A percentile compares a stretch with the other conserved stretches of the same genome.
Conservation (phyloP, 176 grass and related monocot species). For the Zoysia japonica region DNA sequence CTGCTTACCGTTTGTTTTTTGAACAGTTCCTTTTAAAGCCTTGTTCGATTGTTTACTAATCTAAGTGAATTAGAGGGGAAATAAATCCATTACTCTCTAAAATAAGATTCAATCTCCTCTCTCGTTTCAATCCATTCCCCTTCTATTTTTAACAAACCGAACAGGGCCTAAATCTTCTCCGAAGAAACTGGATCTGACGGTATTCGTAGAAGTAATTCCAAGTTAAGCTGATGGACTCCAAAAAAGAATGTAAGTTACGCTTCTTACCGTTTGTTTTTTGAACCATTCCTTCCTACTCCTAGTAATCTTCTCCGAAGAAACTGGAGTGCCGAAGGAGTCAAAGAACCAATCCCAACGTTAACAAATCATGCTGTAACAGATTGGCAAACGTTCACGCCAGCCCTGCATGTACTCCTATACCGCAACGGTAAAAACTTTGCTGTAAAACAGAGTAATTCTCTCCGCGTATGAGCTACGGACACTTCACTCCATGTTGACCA, state of each 20-base stretch:
- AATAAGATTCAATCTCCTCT: no score
- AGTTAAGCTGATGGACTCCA: no score
- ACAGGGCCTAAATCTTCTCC: no score
- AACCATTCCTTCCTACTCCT: constrained; percentile 6
- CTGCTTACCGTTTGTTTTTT: no score
- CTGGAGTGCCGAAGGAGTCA: not conserved
- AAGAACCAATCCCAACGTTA: constrained; percentile 10
- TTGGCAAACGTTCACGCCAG: not conserved
- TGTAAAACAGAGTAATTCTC: constrained; percentile 24
- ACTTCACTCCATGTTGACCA: not conserved
- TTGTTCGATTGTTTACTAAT: no score
- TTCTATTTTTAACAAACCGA: no score
- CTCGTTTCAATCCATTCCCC: no score
- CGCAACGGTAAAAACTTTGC: constrained; percentile 28
- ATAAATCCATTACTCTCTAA: no score
- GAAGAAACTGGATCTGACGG: not conserved
- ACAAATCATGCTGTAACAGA: not conserved
- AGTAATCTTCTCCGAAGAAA: constrained; percentile 6
- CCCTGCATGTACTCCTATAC: not conserved
- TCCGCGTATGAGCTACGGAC: not conserved
- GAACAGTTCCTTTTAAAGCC: no score
- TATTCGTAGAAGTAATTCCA: not conserved
- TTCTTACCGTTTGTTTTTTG: not conserved
- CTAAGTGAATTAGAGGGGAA: no score
- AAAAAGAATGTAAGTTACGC: no score